Evolutionary conservation across 2,329 filamentous ascomycete species (phyloP), one percentile per base, ranked within the genome.

Genomic region (Penicillium griseofulvum): DNA sequence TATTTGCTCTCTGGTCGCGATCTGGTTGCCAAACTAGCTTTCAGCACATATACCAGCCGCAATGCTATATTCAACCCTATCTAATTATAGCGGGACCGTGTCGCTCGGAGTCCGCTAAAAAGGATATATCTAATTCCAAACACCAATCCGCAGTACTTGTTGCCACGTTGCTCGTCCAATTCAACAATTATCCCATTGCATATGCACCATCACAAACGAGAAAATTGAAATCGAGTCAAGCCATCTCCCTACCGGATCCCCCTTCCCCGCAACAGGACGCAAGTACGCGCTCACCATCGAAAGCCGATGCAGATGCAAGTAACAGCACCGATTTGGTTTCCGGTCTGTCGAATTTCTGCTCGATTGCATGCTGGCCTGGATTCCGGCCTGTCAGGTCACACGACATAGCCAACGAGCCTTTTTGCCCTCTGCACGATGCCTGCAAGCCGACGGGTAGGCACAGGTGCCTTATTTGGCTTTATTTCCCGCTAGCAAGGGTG

Each of bases 401-500:
- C 52, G 19, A 26, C 17, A 34, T 29, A 45, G 16, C 34, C 47
- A 44, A 54, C 47, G 47, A 37, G 47, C 28, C 16, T 43, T 16
- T n/a, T 2, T 34, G 11, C 42, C 38, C 33, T 41, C 52, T 51
- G 41, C 47, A 38, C 41, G 19, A 22, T 51, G 8, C 26, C 47
- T 12, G 24, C 26, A 54, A 39, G 16, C 47, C 26, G 39, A 19
- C 52, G 47, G 46, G 8, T 39, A 54, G 39, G 28, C 22, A 50
- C 52, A 51, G n/a, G 34, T 28, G 33, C 26, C 39, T 44, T 50
- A 42, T 50, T 54, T 38, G 16, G 16, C 47, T 33, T 22, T n/a
- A 34, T n/a, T 39, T 17, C 28, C 47, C 28, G 7, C 47, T 45
- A 51, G 26, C 34, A 45, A 34, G 47, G 46, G 28, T 42, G 19